These are phyloP conservation scores for Ustilago nuda DNA, from an alignment of 1,284 basidiomycete genomes.

Conservation along the genomic window DNA sequence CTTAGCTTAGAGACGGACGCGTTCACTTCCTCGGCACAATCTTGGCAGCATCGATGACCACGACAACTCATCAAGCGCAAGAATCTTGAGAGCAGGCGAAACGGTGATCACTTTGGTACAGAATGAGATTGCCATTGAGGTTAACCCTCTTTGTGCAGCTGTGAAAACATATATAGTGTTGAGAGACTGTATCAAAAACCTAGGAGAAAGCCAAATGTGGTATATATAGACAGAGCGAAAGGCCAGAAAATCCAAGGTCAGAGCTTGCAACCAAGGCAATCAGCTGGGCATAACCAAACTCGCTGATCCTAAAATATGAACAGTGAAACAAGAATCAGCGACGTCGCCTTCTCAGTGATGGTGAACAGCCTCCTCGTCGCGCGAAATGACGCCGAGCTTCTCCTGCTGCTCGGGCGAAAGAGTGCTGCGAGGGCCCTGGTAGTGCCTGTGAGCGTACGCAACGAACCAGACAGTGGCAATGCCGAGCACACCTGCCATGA, in stretches of 20 bases:
- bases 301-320: background rate
- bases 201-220: slow-evolving; percentile 1
- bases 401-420: slow-evolving; percentile 55
- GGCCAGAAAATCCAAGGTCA: background rate
- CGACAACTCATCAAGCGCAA: background rate
- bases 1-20: background rate
- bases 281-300: too few relatives aligned
- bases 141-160: background rate
- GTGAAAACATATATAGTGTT: slow-evolving; percentile 6
- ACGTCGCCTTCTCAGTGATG: slow-evolving; percentile 16
- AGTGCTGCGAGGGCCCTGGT: slow-evolving; percentile 70
- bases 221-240: slow-evolving; percentile 26
- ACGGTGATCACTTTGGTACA: background rate
- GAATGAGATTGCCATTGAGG: background rate
- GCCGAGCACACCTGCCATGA: slow-evolving; percentile 70
- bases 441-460: slow-evolving; percentile 70
- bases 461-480: slow-evolving; percentile 71
- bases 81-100: background rate
- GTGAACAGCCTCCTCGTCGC: slow-evolving; percentile 46
- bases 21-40: background rate
- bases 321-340: background rate
- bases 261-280: too few relatives aligned
- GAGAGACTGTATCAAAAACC: background rate
- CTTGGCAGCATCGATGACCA: background rate
- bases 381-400: slow-evolving; percentile 58